phyloP scores from a whole-genome alignment of 2,329 filamentous ascomycete species.

The Aspergillus transmontanensis region DNA sequence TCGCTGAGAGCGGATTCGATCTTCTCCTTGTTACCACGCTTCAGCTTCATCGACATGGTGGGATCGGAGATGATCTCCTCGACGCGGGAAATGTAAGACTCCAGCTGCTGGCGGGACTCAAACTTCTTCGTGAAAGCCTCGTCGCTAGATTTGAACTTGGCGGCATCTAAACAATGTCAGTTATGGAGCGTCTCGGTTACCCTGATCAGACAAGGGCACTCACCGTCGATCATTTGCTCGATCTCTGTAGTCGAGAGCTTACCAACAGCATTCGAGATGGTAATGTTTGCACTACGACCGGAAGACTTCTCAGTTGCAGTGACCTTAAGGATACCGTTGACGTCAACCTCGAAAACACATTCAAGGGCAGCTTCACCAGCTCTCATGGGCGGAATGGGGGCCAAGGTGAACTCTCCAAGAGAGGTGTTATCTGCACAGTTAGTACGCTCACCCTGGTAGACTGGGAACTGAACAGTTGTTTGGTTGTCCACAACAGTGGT shows the following conservation, averaged over 20 bases:
- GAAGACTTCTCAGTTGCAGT: slow-evolving; percentile 99
- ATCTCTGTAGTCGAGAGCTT: slow-evolving; percentile 95
- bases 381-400: slow-evolving; percentile 82
- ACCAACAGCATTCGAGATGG: slow-evolving; percentile 98
- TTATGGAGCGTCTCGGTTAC: background rate
- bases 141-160: slow-evolving; percentile 98
- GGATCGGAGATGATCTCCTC: slow-evolving; percentile 99
- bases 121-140: slow-evolving; percentile 99
- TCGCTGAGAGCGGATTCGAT: slow-evolving; percentile 96
- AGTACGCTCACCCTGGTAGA: slow-evolving; percentile 94
- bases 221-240: slow-evolving; percentile 93
- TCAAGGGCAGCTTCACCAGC: slow-evolving; percentile 96
- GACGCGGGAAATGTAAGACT: slow-evolving; percentile 97
- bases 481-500: slow-evolving; percentile 72
- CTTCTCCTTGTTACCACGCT: slow-evolving; percentile 99
- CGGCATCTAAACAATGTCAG: slow-evolving; percentile 64
- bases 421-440: slow-evolving; percentile 99
- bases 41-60: slow-evolving; percentile 92
- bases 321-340: slow-evolving; percentile 99
- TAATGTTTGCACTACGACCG: slow-evolving; percentile 97
- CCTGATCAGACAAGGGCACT: slow-evolving; percentile 28
- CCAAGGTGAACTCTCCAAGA: slow-evolving; percentile 93
- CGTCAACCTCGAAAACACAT: slow-evolving; percentile 98
- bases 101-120: slow-evolving; percentile 97
- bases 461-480: slow-evolving; percentile 85